phyloP scores from a whole-genome alignment of 345 rosid genomes.

The Chamaenerion angustifolium region DNA sequence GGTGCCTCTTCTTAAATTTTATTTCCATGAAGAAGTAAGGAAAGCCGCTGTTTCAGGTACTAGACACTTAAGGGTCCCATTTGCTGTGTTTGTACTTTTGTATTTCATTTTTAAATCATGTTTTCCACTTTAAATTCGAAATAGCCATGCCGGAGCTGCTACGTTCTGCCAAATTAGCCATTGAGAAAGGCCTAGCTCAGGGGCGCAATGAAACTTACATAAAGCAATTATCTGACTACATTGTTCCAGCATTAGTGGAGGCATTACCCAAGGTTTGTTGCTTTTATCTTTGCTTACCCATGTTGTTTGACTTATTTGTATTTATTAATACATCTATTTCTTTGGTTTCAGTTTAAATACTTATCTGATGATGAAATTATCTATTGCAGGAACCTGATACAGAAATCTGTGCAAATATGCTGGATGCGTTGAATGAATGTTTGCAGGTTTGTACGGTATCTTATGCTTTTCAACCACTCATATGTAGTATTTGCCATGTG shows the following conservation, averaged over 20 bases:
- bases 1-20: slow-evolving; percentile 94
- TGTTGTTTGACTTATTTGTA: neutral
- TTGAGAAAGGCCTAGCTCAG: slow-evolving; percentile 76
- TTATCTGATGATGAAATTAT: neutral
- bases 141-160: slow-evolving; percentile 97
- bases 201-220: slow-evolving; percentile 82
- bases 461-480: neutral
- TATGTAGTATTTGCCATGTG: no score
- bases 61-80: slow-evolving; percentile 3
- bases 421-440: slow-evolving; percentile 95
- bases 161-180: slow-evolving; percentile 88
- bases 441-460: slow-evolving; percentile 50
- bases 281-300: neutral
- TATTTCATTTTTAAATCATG: slow-evolving; percentile 1
- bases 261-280: slow-evolving; percentile 76
- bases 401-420: slow-evolving; percentile 88
- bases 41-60: slow-evolving; percentile 99
- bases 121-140: neutral
- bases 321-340: neutral
- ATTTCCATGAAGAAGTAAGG: slow-evolving; percentile 99
- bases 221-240: slow-evolving; percentile 88
- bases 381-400: slow-evolving; percentile 89
- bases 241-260: slow-evolving; percentile 86
- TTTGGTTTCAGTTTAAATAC: no score
- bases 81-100: neutral